Base-by-base conservation (phyloP, 768 basidiomycete species). In the Rhodotorula paludigena region DNA sequence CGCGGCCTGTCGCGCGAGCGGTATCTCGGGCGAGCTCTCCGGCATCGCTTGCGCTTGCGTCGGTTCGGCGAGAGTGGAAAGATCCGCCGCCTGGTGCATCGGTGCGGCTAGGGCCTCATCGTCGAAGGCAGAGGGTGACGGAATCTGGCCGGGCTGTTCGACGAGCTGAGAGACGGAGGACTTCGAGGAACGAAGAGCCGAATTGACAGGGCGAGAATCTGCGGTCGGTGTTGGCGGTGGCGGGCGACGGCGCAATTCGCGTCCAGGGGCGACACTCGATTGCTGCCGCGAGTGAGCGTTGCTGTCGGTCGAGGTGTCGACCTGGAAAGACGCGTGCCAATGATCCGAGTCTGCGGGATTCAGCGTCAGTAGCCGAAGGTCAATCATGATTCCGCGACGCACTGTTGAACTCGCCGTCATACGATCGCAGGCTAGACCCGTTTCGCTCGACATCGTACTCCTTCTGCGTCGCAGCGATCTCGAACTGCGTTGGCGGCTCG, bases 401-500 rank as follows among this genome's bases (percentile, higher is more conserved):
- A 65, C 49, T 52, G 38, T 51, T 49, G 55, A 64, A 33, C 12
- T n/a, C 21, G 1, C 44, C 39, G 9, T 61, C 57, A 42, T 58
- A 57, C 8, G 49, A 33, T n/a, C 2, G 47, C 36, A 10, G 21
- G 5, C 36, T 45, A n/a, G 64, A 54, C 33, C 14, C 25, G 54
- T 28, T 18, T 16, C 59, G 14, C 33, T 23, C 48, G 42, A n/a
- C n/a, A n/a, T 71, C 69, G 61, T 71, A 70, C 15, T 60, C 53
- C 20, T 63, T 30, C 42, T 71, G 69, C 23, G 64, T 71, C 6
- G 64, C 39, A 28, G 54, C 45, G 23, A 66, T 64, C 21, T 63
- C 61, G 48, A 51, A 63, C 25, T 66, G 64, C 20, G 69, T 54
- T 30, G 60, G 55, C n/a, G 54, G 14, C 35, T 63, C 57, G 7